phyloP scores from a whole-genome alignment of 78 protist species.

The Emiliania huxleyi region DNA sequence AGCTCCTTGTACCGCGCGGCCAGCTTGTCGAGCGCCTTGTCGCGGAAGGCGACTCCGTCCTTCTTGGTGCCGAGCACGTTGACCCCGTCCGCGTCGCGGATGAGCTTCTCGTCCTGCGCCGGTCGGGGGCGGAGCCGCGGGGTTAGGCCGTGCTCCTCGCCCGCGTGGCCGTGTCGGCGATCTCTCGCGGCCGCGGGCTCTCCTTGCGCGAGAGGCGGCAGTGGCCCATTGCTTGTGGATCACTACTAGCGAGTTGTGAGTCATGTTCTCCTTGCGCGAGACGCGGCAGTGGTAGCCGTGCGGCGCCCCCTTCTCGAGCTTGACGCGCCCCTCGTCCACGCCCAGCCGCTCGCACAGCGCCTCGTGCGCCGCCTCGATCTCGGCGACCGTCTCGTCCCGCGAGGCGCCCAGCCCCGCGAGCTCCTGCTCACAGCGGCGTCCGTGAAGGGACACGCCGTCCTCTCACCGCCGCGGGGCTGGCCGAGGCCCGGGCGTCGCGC shows the following conservation, averaged over 20 bases:
- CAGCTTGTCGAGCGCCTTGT: background rate
- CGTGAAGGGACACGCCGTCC: too few species aligned
- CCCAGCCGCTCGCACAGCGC: background rate
- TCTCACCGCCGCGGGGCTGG: background rate
- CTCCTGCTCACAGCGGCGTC: too few species aligned
- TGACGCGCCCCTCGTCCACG: slow-evolving; percentile 37
- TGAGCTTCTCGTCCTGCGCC: slow-evolving; percentile 54
- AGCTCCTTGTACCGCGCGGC: background rate
- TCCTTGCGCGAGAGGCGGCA: too few species aligned
- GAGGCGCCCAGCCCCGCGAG: too few species aligned
- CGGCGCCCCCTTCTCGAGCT: slow-evolving; percentile 48
- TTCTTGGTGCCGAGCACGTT: slow-evolving; percentile 41
- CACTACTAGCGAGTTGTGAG: background rate
- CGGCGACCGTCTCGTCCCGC: too few species aligned
- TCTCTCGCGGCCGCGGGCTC: too few species aligned
- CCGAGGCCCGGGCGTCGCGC: slow-evolving; percentile 44
- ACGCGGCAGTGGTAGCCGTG: slow-evolving; percentile 51
- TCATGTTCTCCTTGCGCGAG: slow-evolving; percentile 38
- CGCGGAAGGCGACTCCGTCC: slow-evolving; percentile 14
- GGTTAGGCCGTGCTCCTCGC: too few species aligned
- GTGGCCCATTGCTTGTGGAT: background rate
- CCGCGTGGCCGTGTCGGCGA: too few species aligned
- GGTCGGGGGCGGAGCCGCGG: too few species aligned
- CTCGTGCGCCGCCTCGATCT: slow-evolving; percentile 36
- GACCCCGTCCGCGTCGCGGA: background rate